These are phyloP conservation scores for Fusarium robinianum DNA, from an alignment of 2,329 filamentous ascomycete species.

Conservation along the genomic window DNA sequence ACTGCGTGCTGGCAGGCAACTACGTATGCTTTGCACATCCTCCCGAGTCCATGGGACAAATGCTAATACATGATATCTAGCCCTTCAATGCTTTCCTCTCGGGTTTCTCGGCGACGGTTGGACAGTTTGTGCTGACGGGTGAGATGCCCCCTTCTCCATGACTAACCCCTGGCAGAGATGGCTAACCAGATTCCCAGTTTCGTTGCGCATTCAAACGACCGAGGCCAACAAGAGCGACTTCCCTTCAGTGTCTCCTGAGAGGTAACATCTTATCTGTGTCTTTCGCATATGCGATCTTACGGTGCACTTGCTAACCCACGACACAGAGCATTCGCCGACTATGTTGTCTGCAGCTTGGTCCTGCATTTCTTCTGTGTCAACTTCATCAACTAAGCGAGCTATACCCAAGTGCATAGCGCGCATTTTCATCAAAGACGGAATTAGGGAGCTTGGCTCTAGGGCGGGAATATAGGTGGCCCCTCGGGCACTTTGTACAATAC, in stretches of 20 bases:
- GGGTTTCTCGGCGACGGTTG: conserved; percentile 91
- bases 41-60: not conserved
- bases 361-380: conserved; percentile 99
- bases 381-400: conserved; percentile 82
- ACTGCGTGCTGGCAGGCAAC: conserved; percentile 90
- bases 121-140: conserved; percentile 96
- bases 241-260: conserved; percentile 75
- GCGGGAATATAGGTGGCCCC: conserved; percentile 15
- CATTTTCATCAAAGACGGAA: too few species aligned
- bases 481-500: conserved; percentile 29
- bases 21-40: conserved; percentile 67
- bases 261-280: conserved; percentile 53
- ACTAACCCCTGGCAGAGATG: not conserved
- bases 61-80: conserved; percentile 54
- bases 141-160: conserved; percentile 42
- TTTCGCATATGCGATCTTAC: not conserved
- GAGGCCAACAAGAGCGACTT: conserved; percentile 80
- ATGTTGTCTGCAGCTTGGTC: conserved; percentile 90
- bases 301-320: conserved; percentile 23
- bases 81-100: conserved; percentile 99
- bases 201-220: conserved; percentile 90
- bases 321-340: conserved; percentile 90
- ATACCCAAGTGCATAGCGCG: not conserved
- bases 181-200: conserved; percentile 50
- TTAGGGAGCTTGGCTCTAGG: conserved; percentile 6